These are phyloP conservation scores for Xerocomus brunneocitrinus DNA, from an alignment of 768 basidiomycete species.

Conservation along the genomic window DNA sequence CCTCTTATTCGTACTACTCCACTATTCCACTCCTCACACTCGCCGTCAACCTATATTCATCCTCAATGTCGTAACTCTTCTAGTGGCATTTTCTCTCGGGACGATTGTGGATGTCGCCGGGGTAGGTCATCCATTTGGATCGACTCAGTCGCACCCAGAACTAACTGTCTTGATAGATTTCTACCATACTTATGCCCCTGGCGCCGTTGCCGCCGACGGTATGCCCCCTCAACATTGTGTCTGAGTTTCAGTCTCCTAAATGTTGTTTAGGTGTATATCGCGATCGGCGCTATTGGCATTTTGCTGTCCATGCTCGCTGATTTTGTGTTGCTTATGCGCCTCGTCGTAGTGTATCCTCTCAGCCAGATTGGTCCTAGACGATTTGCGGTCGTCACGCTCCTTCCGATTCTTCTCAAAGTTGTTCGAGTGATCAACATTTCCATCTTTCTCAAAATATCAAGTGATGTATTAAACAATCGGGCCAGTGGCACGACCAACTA, in stretches of 20 bases:
- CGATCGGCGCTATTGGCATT: not conserved
- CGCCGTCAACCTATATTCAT: slow-evolving; percentile 21
- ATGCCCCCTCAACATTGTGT: not conserved
- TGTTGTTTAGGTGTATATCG: not conserved
- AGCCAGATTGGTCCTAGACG: slow-evolving; percentile 6
- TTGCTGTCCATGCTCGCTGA: slow-evolving; percentile 21
- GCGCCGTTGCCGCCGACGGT: not conserved
- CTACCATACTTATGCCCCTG: not conserved
- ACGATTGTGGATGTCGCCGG: not conserved
- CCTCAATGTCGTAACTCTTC: slow-evolving; percentile 15
- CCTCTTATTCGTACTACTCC: slow-evolving; percentile 19
- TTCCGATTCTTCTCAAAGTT: slow-evolving; percentile 22
- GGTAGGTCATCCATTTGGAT: not conserved
- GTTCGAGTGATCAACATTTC: slow-evolving; percentile 14
- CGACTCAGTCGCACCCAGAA: not conserved
- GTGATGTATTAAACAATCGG: slow-evolving; percentile 4
- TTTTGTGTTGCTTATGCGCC: slow-evolving; percentile 20
- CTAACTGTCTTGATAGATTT: slow-evolving; percentile 14
- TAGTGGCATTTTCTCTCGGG: slow-evolving; percentile 8
- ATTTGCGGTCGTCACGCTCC: slow-evolving; percentile 10
- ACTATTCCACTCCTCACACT: slow-evolving; percentile 19
- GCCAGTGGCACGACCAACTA: not conserved
- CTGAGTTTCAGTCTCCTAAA: not conserved
- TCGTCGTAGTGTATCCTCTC: slow-evolving; percentile 18
- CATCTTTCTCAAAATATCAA: slow-evolving; percentile 17